Base-by-base conservation (phyloP, 805 yeast species). In the Babjeviella inositovora region DNA sequence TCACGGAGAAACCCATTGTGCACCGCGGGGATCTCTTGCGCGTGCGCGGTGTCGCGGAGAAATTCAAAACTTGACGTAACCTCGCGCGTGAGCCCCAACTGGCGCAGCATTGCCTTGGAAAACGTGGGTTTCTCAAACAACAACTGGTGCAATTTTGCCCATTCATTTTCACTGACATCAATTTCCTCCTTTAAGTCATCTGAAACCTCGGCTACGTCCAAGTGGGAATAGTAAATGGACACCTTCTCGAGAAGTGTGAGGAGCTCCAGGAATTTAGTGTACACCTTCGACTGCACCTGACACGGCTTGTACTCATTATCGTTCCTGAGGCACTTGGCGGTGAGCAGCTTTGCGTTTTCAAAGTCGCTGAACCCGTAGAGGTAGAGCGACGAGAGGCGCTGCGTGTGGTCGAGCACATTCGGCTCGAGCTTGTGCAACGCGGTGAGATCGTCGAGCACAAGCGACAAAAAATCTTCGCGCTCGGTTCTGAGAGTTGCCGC, bases 261-360 rank as follows among this genome's bases (percentile, higher is more conserved):
- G 19, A 57, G 48, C 26, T 41, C 51, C 18, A 39, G 45, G 28
- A 70, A 47, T 28, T 59, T 63, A 15, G 64, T 53, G 26, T 50
- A 50, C n/a, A 70, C 43, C 33, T 72, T 64, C 7, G 79, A 62
- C 15, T 61, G 37, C 10, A 39, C 47, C 15, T 70, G 67, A 43
- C 93, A 82, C 3, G 45, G 49, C 14, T 49, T 48, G 32, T 60
- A 62, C 31, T 81, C 95, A 44, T 81, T 77, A 43, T 87, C 87
- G 20, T 68, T 59, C 25, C 76, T 70, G 23, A 87, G 50, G 41
- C 96, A 84, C 31, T 63, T 70, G 33, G 73, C 64, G 13, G 73
- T 53, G 18, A 57, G 53, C 28, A 45, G 54, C 35, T 63, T 46
- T 0, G 76, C 61, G 13, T 56, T 55, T 9, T 64, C 64, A 28